phyloP scores from a whole-genome alignment of 768 basidiomycete species.

The Boletus vermiculosoides region DNA sequence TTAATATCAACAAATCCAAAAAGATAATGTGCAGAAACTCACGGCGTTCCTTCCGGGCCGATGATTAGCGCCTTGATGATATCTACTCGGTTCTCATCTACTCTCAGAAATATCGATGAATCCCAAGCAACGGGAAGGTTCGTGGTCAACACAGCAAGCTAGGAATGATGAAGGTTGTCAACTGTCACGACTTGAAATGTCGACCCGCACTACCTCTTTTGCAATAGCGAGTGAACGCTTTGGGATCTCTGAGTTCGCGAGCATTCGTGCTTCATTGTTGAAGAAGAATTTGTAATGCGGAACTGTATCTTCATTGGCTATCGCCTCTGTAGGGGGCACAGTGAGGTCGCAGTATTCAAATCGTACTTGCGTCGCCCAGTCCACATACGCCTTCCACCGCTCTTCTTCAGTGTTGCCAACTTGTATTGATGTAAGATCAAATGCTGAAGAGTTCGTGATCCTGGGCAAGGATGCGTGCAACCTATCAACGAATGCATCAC shows the following conservation, averaged over 20 bases:
- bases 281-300: conserved; percentile 83
- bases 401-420: conserved; percentile 65
- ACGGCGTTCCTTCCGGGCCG: conserved; percentile 94
- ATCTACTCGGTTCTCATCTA: conserved; percentile 90
- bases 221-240: conserved; percentile 93
- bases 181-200: not conserved
- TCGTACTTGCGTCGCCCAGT: conserved; percentile 78
- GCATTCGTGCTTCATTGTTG: conserved; percentile 80
- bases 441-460: conserved; percentile 52
- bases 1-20: not conserved
- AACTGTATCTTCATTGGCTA: conserved; percentile 46
- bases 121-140: conserved; percentile 95
- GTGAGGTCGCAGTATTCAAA: conserved; percentile 94
- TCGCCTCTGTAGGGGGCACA: conserved; percentile 35
- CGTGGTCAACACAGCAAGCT: conserved; percentile 92
- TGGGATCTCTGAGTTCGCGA: conserved; percentile 82
- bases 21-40: conserved; percentile 31
- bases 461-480: conserved; percentile 75
- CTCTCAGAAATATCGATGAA: conserved; percentile 89
- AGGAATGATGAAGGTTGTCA: conserved; percentile 14
- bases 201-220: conserved; percentile 67
- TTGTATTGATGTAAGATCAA: conserved; percentile 36
- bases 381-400: conserved; percentile 65
- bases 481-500: conserved; percentile 78
- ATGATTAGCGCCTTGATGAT: conserved; percentile 90